Percentiles rank a stretch among this genome's conserved stretches.
phyloP scores from a whole-genome alignment of 305 asterid species.

The Rubia occidens region DNA sequence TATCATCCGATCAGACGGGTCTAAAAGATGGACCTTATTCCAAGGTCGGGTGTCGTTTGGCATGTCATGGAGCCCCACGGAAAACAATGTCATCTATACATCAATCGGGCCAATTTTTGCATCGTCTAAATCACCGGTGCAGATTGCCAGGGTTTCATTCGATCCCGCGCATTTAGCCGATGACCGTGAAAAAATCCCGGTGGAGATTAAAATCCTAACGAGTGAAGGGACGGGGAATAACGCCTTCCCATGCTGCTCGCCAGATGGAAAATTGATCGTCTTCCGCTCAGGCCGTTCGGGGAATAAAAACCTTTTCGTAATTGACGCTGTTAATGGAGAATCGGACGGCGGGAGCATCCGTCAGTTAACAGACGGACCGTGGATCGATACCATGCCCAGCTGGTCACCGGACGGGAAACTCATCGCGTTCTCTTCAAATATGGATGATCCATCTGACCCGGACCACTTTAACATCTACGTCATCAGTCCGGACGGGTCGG shows the following conservation, averaged over 20 bases:
- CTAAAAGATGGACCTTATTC: constrained; percentile 50
- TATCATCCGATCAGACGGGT: constrained; percentile 55
- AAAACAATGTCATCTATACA: constrained; percentile 49
- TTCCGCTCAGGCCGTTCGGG: constrained; percentile 77
- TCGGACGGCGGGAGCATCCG: constrained; percentile 43
- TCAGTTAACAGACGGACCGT: constrained; percentile 56
- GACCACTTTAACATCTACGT: constrained; percentile 49
- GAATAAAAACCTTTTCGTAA: constrained; percentile 61
- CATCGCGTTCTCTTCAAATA: constrained; percentile 76
- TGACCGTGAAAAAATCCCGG: constrained; percentile 24
- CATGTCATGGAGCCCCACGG: constrained; percentile 68
- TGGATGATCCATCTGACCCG: constrained; percentile 41
- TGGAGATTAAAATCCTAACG: constrained; percentile 51
- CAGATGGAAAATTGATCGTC: constrained; percentile 61
- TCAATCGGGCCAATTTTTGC: constrained; percentile 65
- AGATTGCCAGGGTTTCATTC: constrained; percentile 67
- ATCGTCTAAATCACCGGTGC: constrained; percentile 36
- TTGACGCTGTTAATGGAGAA: constrained; percentile 58
- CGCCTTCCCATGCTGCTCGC: constrained; percentile 77
- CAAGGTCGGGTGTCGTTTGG: constrained; percentile 37
- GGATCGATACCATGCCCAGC: constrained; percentile 91
- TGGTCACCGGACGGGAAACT: constrained; percentile 81
- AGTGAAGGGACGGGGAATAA: constrained; percentile 58
- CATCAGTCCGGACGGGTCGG: constrained; percentile 43
- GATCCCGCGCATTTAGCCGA: constrained; percentile 27